These are phyloP conservation scores for Carallia brachiata DNA, from an alignment of 345 rosid species.

Conservation along the genomic window DNA sequence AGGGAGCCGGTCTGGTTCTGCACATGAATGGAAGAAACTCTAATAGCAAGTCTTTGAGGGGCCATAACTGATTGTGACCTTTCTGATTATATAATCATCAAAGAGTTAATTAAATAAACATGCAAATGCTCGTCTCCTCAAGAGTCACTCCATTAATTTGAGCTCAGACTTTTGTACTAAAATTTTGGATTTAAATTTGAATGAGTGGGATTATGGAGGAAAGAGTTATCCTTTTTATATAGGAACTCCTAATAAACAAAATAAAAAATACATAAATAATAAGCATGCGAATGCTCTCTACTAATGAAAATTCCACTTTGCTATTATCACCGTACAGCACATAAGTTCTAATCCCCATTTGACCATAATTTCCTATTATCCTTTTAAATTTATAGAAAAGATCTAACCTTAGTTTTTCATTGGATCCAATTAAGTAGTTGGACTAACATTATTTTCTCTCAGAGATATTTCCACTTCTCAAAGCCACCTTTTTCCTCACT, in stretches of 20 bases:
- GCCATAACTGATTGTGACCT: neutral
- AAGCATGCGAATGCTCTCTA: neutral
- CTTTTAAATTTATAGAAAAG: neutral
- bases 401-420: constrained; percentile 10
- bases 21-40: neutral
- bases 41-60: neutral
- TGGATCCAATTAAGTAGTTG: constrained; percentile 19
- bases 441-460: neutral
- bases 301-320: neutral
- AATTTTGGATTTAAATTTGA: no score
- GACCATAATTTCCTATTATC: constrained; percentile 3
- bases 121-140: no score
- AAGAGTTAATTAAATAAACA: neutral
- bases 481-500: neutral
- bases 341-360: neutral
- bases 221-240: no score
- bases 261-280: no score
- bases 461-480: neutral
- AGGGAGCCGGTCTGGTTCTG: neutral
- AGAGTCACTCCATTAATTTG: no score
- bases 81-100: neutral
- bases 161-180: no score
- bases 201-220: no score
- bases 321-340: neutral
- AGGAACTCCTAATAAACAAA: no score